Conservation (phyloP, 345 rosid genomes). For the Populus deltoides region DNA sequence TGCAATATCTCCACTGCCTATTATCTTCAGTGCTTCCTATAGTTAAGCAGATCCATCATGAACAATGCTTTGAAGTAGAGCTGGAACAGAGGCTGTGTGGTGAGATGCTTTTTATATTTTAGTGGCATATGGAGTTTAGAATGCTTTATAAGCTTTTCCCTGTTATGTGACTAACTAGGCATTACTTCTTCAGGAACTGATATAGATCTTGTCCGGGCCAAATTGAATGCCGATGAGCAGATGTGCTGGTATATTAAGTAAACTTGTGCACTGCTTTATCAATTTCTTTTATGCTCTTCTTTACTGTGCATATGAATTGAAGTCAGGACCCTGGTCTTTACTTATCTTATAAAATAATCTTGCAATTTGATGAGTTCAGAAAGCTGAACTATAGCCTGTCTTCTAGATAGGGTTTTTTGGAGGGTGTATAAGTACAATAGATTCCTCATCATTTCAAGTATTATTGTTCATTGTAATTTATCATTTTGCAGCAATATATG, state of each 20-base stretch:
- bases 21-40: constrained; percentile 87
- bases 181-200: constrained; percentile 56
- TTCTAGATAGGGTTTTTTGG: constrained; percentile 2
- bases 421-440: neutral
- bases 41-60: constrained; percentile 77
- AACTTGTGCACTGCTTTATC: constrained; percentile 10
- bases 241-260: constrained; percentile 83
- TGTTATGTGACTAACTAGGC: constrained; percentile 5
- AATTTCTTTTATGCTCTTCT: neutral
- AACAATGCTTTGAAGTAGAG: constrained; percentile 82
- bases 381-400: neutral
- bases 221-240: constrained; percentile 93
- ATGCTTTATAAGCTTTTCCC: neutral
- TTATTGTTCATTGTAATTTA: neutral
- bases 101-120: constrained; percentile 34
- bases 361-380: neutral
- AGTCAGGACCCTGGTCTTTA: neutral
- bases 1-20: constrained; percentile 73
- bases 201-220: constrained; percentile 71
- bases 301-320: neutral
- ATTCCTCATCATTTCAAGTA: neutral
- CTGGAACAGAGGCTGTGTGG: constrained; percentile 78
- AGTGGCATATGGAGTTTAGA: neutral
- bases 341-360: neutral
- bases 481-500: constrained; percentile 76